A percentile compares a stretch with the other conserved stretches of the same genome.
phyloP scores from a whole-genome alignment of 768 basidiomycete species.

The Gloeostereum incarnatum region DNA sequence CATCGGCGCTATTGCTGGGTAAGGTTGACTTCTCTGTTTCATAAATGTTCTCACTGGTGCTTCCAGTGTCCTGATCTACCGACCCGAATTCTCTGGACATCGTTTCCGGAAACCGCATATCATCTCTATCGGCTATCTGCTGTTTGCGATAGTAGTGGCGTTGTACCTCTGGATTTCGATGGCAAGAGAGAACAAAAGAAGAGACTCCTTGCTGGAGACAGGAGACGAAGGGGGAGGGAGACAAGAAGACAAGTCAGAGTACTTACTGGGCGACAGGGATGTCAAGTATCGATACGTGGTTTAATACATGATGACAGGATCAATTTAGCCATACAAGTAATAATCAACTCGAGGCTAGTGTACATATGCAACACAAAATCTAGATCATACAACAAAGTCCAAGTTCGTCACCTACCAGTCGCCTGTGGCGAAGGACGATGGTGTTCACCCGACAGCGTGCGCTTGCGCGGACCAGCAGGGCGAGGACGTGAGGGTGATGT shows the following conservation, averaged over 20 bases:
- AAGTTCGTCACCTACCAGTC: too few relatives aligned
- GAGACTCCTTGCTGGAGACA: slow-evolving; percentile 18
- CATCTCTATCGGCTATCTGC: slow-evolving; percentile 50
- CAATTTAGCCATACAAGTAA: too few relatives aligned
- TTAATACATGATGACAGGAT: too few relatives aligned
- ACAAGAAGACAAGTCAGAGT: slow-evolving; percentile 13
- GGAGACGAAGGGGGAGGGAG: slow-evolving; percentile 8
- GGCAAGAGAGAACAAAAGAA: slow-evolving; percentile 37
- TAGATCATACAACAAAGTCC: neutral
- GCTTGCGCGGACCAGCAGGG: slow-evolving; percentile 27
- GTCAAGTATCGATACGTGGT: slow-evolving; percentile 31
- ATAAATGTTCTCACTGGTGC: neutral
- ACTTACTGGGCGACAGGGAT: slow-evolving; percentile 28
- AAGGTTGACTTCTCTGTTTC: slow-evolving; percentile 4
- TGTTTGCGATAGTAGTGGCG: slow-evolving; percentile 34
- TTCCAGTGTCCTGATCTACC: slow-evolving; percentile 41
- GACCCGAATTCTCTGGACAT: slow-evolving; percentile 36
- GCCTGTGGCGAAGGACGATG: slow-evolving; percentile 17
- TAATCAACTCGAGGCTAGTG: too few relatives aligned
- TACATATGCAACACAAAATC: neutral
- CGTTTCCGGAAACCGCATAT: slow-evolving; percentile 46
- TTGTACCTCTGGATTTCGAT: slow-evolving; percentile 38
- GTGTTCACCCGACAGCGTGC: slow-evolving; percentile 14
- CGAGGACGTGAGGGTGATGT: slow-evolving; percentile 13
- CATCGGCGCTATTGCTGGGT: slow-evolving; percentile 48